Evolutionary conservation across 345 rosid genomes (phyloP).

Genomic region (Kernera saxatilis): DNA sequence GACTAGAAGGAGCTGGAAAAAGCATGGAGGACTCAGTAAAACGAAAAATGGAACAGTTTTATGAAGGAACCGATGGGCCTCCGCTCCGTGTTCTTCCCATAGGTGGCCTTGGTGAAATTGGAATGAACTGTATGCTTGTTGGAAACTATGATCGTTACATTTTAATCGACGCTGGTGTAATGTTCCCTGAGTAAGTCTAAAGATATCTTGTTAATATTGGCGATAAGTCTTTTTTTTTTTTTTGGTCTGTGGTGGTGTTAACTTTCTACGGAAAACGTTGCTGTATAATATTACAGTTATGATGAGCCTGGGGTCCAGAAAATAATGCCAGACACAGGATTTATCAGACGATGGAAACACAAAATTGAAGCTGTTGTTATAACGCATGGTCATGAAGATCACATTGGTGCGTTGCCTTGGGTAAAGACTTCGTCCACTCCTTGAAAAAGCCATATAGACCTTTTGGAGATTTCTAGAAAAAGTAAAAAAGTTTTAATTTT

Average conservation of each 20-base stretch:
- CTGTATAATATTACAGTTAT: slow-evolving; percentile 43
- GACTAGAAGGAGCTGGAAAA: slow-evolving; percentile 75
- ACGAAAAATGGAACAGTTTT: slow-evolving; percentile 95
- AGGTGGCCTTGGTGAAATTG: slow-evolving; percentile 98
- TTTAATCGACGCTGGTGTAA: slow-evolving; percentile 87
- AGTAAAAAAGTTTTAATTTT: background rate
- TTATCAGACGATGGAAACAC: slow-evolving; percentile 91
- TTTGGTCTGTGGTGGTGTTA: background rate
- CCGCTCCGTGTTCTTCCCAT: slow-evolving; percentile 94
- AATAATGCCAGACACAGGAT: slow-evolving; percentile 90
- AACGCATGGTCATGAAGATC: slow-evolving; percentile 99
- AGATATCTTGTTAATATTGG: slow-evolving; percentile 1
- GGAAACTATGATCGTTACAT: slow-evolving; percentile 93
- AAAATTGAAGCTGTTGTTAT: slow-evolving; percentile 96
- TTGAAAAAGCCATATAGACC: background rate
- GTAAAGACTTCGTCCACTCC: slow-evolving; percentile 62
- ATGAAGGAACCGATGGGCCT: slow-evolving; percentile 88
- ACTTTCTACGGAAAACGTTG: slow-evolving; percentile 1
- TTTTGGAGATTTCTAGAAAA: background rate
- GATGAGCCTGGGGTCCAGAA: slow-evolving; percentile 97
- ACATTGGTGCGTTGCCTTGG: slow-evolving; percentile 99
- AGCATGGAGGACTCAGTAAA: slow-evolving; percentile 96
- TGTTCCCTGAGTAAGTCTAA: slow-evolving; percentile 94
- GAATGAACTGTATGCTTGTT: slow-evolving; percentile 99
- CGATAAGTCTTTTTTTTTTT: background rate